phyloP scores from a whole-genome alignment of 768 basidiomycete genomes.

The Coprinopsis strossmayeri region DNA sequence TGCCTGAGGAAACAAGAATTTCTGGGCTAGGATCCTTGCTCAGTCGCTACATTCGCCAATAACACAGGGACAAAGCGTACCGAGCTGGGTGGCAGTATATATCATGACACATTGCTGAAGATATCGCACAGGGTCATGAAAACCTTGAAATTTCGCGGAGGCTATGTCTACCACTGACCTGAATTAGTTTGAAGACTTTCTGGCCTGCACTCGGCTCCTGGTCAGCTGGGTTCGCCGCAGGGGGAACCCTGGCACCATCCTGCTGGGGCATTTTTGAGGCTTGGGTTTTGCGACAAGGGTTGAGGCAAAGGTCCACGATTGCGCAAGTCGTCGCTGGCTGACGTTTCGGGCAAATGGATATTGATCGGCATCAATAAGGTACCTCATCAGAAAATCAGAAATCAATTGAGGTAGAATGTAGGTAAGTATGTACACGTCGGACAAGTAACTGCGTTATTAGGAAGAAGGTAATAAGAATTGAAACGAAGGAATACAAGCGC shows the following conservation, averaged over 20 bases:
- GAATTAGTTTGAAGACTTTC: slow-evolving; percentile 17
- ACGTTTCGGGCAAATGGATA: neutral
- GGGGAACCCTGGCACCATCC: slow-evolving; percentile 1
- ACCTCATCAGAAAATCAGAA: too few relatives aligned
- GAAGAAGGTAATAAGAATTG: too few relatives aligned
- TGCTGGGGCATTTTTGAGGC: slow-evolving; percentile 9
- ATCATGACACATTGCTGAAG: slow-evolving; percentile 62
- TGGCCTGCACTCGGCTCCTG: slow-evolving; percentile 7
- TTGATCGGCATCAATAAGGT: neutral
- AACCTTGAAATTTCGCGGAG: neutral
- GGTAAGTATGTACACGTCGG: too few relatives aligned
- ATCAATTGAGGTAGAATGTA: too few relatives aligned
- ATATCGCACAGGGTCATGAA: neutral
- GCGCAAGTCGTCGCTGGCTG: neutral
- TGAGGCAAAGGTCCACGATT: neutral
- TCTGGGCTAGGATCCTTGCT: slow-evolving; percentile 26
- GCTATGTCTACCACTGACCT: slow-evolving; percentile 17
- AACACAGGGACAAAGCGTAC: slow-evolving; percentile 28
- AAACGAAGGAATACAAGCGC: too few relatives aligned
- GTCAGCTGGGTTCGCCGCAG: slow-evolving; percentile 11
- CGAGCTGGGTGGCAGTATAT: slow-evolving; percentile 60
- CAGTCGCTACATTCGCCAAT: neutral
- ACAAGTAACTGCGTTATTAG: too few relatives aligned
- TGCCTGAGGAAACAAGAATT: slow-evolving; percentile 33
- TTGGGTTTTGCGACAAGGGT: neutral